Conservation (phyloP, 2,329 filamentous ascomycete species). For the Septoria linicola region DNA sequence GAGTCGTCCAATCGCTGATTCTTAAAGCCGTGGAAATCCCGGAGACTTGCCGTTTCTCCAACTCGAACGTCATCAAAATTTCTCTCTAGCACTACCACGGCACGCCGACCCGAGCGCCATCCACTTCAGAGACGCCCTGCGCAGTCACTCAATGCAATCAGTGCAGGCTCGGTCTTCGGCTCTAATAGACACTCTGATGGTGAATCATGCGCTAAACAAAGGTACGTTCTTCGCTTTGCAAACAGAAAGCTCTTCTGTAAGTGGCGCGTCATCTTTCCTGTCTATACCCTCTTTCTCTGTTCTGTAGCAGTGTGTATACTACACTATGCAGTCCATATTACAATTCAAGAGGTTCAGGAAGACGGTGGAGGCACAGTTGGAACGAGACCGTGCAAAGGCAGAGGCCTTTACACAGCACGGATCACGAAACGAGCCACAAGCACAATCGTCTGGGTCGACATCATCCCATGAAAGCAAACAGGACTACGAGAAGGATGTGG, state of each 20-base stretch:
- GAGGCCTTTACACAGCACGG: constrained; percentile 3
- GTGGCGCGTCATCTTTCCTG: not conserved
- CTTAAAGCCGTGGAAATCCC: no score
- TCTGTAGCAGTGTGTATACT: not conserved
- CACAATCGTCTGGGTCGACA: constrained; percentile 14
- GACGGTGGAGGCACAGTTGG: constrained; percentile 29
- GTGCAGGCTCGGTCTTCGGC: not conserved
- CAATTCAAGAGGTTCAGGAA: constrained; percentile 32
- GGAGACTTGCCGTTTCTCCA: no score
- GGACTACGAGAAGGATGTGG: constrained; percentile 27
- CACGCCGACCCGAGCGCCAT: not conserved
- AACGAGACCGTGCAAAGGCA: constrained; percentile 27
- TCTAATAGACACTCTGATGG: not conserved
- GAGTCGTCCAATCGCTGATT: no score
- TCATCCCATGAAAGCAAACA: constrained; percentile 25
- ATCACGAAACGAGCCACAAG: not conserved
- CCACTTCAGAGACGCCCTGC: not conserved
- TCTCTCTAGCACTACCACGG: not conserved
- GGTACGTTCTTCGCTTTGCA: not conserved
- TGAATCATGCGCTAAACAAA: not conserved
- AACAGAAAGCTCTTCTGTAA: not conserved
- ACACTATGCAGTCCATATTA: constrained; percentile 27
- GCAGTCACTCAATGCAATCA: not conserved
- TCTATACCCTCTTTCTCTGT: not conserved
- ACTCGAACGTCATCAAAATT: not conserved